These are phyloP conservation scores for Plectosphaerella sp. DNA, from an alignment of 2,329 filamentous ascomycete species.

Conservation along the genomic window DNA sequence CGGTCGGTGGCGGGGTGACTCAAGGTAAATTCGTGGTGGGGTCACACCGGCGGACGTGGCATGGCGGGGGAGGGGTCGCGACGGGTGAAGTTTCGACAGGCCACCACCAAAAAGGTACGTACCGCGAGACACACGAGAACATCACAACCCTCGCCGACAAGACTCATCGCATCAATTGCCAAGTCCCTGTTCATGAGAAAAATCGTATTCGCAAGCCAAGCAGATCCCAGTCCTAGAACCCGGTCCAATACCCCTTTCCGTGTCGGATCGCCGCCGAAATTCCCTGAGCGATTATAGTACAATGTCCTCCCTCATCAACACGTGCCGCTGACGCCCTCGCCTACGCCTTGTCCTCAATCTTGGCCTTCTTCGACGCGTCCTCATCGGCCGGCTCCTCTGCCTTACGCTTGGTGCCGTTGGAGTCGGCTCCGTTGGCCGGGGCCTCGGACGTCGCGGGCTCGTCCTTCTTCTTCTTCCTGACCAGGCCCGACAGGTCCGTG, in stretches of 20 bases:
- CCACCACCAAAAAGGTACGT: neutral
- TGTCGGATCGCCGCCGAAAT: too few species aligned
- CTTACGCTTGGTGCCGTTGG: conserved; percentile 51
- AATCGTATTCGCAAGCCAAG: too few species aligned
- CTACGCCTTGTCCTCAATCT: conserved; percentile 23
- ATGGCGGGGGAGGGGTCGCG: neutral
- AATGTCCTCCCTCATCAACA: too few species aligned
- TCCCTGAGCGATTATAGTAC: too few species aligned
- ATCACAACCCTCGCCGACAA: too few species aligned
- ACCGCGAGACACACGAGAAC: neutral
- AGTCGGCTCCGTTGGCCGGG: conserved; percentile 16
- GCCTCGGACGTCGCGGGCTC: conserved; percentile 17
- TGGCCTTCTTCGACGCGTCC: conserved; percentile 27
- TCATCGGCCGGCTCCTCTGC: conserved; percentile 36
- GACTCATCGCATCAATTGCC: too few species aligned
- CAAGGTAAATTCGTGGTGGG: neutral
- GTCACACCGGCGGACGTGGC: neutral
- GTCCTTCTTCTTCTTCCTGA: conserved; percentile 63
- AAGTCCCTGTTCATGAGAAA: too few species aligned
- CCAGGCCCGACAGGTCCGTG: conserved; percentile 68
- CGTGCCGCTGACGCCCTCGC: neutral
- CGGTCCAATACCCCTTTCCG: too few species aligned
- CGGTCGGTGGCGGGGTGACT: neutral
- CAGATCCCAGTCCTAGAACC: too few species aligned
- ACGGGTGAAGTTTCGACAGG: too few species aligned